These are phyloP conservation scores for Aureobasidium zeae DNA, from an alignment of 2,329 filamentous ascomycete genomes.

Conservation along the genomic window DNA sequence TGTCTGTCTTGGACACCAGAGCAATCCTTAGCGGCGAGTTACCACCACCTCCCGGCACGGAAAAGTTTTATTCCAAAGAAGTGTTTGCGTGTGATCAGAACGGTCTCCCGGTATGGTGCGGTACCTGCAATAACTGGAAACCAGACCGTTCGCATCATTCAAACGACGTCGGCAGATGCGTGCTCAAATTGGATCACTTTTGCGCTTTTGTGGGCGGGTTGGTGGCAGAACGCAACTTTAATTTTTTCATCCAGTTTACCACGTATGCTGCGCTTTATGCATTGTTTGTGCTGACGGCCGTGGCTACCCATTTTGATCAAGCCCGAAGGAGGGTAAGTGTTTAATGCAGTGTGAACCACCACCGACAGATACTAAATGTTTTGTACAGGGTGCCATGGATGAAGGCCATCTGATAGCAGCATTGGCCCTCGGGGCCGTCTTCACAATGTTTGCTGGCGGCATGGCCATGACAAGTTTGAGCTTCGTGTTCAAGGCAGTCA, in stretches of 20 bases:
- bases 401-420: constrained; percentile 58
- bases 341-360: no score
- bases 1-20: constrained; percentile 22
- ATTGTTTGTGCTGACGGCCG: constrained; percentile 51
- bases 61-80: constrained; percentile 71
- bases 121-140: constrained; percentile 76
- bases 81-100: constrained; percentile 76
- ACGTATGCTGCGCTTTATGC: constrained; percentile 64
- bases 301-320: constrained; percentile 55
- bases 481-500: constrained; percentile 63
- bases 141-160: constrained; percentile 82
- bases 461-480: constrained; percentile 68
- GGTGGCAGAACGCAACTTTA: constrained; percentile 75
- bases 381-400: constrained; percentile 16
- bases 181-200: constrained; percentile 88
- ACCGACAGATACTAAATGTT: no score
- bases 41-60: constrained; percentile 58
- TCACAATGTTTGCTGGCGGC: constrained; percentile 67
- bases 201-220: constrained; percentile 67
- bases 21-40: constrained; percentile 22
- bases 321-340: constrained; percentile 38
- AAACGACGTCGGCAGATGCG: constrained; percentile 69
- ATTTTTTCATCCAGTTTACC: constrained; percentile 86
- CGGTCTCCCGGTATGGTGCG: constrained; percentile 81
- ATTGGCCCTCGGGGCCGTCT: constrained; percentile 59